Evolutionary conservation across 345 rosid genomes (phyloP).

Genomic region (Lumnitzera littorea): DNA sequence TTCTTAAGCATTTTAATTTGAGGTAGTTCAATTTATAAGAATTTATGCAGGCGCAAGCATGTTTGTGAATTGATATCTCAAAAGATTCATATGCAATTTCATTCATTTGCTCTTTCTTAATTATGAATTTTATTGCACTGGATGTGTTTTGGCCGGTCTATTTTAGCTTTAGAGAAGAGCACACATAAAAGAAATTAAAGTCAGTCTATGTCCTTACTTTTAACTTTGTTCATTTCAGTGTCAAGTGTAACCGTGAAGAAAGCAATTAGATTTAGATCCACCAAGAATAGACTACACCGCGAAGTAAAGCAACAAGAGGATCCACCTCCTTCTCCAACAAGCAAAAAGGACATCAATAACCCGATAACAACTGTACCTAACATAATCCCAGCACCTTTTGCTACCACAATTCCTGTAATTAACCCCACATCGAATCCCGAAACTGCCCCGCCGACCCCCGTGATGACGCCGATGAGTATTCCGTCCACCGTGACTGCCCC

Average conservation of each 20-base stretch:
- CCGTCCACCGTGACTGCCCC: slow-evolving; percentile 18
- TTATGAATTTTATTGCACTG: too few species aligned
- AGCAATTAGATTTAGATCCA: background rate
- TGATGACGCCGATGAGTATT: slow-evolving; percentile 16
- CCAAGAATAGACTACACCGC: background rate
- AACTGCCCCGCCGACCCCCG: slow-evolving; percentile 19
- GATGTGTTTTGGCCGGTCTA: too few species aligned
- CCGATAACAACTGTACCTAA: slow-evolving; percentile 57
- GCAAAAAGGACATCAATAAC: slow-evolving; percentile 45
- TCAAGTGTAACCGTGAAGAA: slow-evolving; percentile 13
- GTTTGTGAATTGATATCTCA: too few species aligned
- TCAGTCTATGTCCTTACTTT: background rate
- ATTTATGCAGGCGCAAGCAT: too few species aligned
- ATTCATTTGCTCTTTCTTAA: too few species aligned
- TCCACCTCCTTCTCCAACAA: slow-evolving; percentile 5
- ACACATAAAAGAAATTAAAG: background rate
- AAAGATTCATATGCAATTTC: too few species aligned
- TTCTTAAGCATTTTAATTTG: too few species aligned
- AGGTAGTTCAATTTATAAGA: too few species aligned
- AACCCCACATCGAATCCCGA: slow-evolving; percentile 49
- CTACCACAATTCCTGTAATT: slow-evolving; percentile 24
- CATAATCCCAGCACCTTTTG: slow-evolving; percentile 24
- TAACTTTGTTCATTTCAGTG: slow-evolving; percentile 17
- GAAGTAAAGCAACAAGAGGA: background rate
- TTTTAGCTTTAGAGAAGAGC: too few species aligned